Conservation (phyloP, 1,139 yeast species). For the Yamadazyma dendronema region DNA sequence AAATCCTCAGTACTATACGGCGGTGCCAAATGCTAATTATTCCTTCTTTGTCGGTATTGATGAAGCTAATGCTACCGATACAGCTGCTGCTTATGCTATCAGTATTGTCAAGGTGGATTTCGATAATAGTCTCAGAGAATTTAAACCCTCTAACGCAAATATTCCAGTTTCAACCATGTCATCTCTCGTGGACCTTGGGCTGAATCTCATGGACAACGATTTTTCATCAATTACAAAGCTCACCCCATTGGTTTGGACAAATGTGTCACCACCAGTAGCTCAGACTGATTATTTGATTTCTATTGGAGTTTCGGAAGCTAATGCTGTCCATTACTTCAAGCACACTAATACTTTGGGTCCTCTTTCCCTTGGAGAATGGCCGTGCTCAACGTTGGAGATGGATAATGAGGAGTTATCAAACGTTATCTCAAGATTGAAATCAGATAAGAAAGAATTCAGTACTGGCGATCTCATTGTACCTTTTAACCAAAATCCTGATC, state of each 20-base stretch:
- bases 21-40: constrained; percentile 23
- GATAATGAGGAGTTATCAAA: constrained; percentile 10
- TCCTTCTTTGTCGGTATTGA: constrained; percentile 22
- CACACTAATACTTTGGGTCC: constrained; percentile 22
- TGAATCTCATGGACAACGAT: not conserved
- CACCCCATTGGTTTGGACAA: constrained; percentile 44
- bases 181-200: constrained; percentile 18
- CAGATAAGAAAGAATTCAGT: constrained; percentile 14
- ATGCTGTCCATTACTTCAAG: constrained; percentile 40
- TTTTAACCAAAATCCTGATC: not conserved
- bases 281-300: constrained; percentile 46
- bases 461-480: not conserved
- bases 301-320: constrained; percentile 42
- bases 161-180: constrained; percentile 32
- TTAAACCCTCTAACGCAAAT: constrained; percentile 13
- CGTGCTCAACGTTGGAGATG: constrained; percentile 13
- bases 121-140: not conserved
- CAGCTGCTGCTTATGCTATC: constrained; percentile 38
- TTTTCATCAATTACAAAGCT: not conserved
- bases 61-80: constrained; percentile 19
- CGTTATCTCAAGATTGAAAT: constrained; percentile 5
- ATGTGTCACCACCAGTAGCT: constrained; percentile 51
- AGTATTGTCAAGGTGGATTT: not conserved
- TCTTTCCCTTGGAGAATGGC: constrained; percentile 21
- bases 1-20: constrained; percentile 22